Evolutionary conservation across 441 rosid genomes (phyloP), one percentile per base, ranked within the genome.

Genomic region (Populus hybrid): DNA sequence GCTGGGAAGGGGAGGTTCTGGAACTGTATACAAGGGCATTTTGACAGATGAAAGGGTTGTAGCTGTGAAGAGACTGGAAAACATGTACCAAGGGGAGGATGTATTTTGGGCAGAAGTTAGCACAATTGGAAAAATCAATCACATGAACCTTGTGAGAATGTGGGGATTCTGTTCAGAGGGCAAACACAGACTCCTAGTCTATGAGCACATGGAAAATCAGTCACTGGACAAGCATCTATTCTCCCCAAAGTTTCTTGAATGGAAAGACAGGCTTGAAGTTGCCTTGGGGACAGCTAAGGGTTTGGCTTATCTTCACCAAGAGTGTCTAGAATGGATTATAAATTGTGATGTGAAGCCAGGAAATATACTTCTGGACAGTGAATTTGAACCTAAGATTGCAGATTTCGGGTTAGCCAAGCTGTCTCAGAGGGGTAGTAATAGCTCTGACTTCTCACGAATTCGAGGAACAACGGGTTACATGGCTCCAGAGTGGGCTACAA

Each of bases 401-500:
- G 91, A 88, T 80, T 85, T 87, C 40, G 88, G 87, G 35, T 69
- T 86, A 20, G 80, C 88, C 8, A 75, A 83, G 83, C 64, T 83
- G 11, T 64, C 84, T 12, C 77, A 76, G 0, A 73, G 84, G n/a
- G 83, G 81, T 0, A 40, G 36, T 14, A 3, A 6, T 0, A 18
- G 54, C 23, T 71, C 84, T 0, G 40, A 46, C 36, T 76, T 87
- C 73, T 87, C 89, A 2, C 80, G 46, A 57, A 87, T 87, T 1
- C 72, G 88, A 73, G 89, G 89, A 74, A 87, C 89, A 0, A 77
- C 81, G 67, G 88, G 88, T 35, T 82, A 85, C 74, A 81, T 87
- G 84, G 89, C 87, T 14, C 90, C 90, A 0, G 85, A 84, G 70
- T 86, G 90, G 90, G 85, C 84, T 28, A 83, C 59, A 46, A 87